Evolutionary conservation across 2,329 filamentous ascomycete species (phyloP).

Genomic region (Trichoderma sp.): DNA sequence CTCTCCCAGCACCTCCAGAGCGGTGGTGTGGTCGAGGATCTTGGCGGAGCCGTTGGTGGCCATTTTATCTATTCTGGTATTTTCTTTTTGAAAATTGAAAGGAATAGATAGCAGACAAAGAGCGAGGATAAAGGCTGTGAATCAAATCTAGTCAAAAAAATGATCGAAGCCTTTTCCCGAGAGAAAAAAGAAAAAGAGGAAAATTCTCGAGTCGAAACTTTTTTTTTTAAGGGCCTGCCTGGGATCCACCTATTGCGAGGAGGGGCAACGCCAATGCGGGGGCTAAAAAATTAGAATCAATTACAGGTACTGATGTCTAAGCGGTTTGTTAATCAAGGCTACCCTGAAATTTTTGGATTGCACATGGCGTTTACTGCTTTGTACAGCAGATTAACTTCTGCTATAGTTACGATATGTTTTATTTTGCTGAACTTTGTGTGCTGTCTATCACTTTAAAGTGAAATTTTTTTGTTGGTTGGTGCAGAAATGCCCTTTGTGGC

Average conservation of each 20-base stretch:
- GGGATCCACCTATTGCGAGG: conserved; percentile 13
- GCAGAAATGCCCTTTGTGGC: neutral
- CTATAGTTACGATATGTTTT: neutral
- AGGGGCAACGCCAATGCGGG: conserved; percentile 8
- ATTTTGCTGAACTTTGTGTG: neutral
- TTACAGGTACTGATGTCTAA: neutral
- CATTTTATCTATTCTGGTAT: conserved; percentile 52
- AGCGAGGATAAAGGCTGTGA: conserved; percentile 44
- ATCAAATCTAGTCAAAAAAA: conserved; percentile 30
- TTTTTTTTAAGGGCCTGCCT: conserved; percentile 32
- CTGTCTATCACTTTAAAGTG: neutral
- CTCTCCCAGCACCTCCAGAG: conserved; percentile 76
- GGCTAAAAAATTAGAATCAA: neutral
- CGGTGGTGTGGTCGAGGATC: conserved; percentile 70
- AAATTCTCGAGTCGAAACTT: conserved; percentile 42
- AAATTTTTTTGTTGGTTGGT: neutral
- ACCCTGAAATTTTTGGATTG: neutral
- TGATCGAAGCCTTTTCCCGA: conserved; percentile 52
- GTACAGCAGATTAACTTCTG: neutral
- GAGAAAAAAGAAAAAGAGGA: conserved; percentile 45
- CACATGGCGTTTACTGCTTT: neutral
- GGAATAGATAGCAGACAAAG: conserved; percentile 30
- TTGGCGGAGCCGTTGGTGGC: conserved; percentile 56
- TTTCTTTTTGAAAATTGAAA: neutral
- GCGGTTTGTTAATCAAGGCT: neutral